A percentile compares a stretch with the other conserved stretches of the same genome.
Evolutionary conservation across 176 grass and related monocot species (phyloP).

Genomic region (Triticum aestivum): DNA sequence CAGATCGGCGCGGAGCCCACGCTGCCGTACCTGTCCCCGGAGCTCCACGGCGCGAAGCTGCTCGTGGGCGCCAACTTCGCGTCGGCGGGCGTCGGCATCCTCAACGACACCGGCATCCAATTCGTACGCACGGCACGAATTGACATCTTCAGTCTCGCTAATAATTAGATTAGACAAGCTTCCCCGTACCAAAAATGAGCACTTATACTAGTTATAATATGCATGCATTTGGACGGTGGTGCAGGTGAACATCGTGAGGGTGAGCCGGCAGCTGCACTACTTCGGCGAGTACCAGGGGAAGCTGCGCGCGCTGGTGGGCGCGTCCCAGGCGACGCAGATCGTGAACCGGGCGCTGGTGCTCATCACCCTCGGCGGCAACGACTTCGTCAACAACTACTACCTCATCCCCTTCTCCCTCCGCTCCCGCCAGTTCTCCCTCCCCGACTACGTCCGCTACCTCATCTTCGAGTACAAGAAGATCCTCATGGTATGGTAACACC

Average conservation of each 20-base stretch:
- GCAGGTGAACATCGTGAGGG: conserved; percentile 58
- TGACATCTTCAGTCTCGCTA: neutral
- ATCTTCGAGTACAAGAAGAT: conserved; percentile 70
- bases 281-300: conserved; percentile 67
- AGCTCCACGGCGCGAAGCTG: conserved; percentile 66
- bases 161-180: too few relatives aligned
- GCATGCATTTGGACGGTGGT: neutral
- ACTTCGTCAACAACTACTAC: conserved; percentile 99
- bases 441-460: conserved; percentile 67
- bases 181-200: too few relatives aligned
- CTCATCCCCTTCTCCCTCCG: conserved; percentile 65
- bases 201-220: too few relatives aligned
- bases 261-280: conserved; percentile 47
- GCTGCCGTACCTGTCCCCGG: conserved; percentile 80
- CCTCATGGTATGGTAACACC: conserved; percentile 26
- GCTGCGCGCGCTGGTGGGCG: conserved; percentile 43
- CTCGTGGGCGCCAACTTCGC: conserved; percentile 94
- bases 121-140: conserved; percentile 40
- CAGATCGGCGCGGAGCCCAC: conserved; percentile 67
- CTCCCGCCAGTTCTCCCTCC: conserved; percentile 69
- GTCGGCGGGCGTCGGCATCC: conserved; percentile 89
- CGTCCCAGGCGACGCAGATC: conserved; percentile 27
- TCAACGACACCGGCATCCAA: conserved; percentile 94
- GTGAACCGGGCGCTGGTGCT: conserved; percentile 59
- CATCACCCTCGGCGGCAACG: conserved; percentile 89